Conservation (phyloP, 371 early-diverging fungal genomes). For the Rhizoclosmatium hyalinum region DNA sequence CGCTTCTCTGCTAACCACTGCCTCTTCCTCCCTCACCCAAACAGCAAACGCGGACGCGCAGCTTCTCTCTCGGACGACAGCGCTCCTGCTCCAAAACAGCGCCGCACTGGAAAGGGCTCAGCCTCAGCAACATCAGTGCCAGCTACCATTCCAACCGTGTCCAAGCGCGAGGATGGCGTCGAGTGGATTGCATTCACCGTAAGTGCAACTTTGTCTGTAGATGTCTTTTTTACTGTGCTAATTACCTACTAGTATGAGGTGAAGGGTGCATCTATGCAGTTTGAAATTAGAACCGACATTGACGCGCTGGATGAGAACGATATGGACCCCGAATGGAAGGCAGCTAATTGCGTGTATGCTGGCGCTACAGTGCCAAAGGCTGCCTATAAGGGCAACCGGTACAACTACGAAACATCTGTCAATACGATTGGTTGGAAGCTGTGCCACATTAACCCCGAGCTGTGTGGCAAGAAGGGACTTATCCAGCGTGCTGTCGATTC, state of each 20-base stretch:
- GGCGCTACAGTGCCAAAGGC: conserved; percentile 66
- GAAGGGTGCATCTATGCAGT: conserved; percentile 69
- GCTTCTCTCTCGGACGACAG: too few relatives aligned
- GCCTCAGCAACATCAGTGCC: conserved; percentile 23
- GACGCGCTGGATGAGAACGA: conserved; percentile 62
- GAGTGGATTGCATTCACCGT: conserved; percentile 72
- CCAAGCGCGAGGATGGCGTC: conserved; percentile 56
- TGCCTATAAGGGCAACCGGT: conserved; percentile 87
- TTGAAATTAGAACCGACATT: conserved; percentile 81
- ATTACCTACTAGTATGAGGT: conserved; percentile 55
- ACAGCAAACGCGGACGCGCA: too few relatives aligned
- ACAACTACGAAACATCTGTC: conserved; percentile 92
- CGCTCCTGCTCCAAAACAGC: not conserved
- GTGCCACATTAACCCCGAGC: conserved; percentile 81
- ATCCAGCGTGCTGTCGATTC: conserved; percentile 96
- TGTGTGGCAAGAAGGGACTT: conserved; percentile 87
- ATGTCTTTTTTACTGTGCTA: too few relatives aligned
- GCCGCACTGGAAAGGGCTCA: not conserved
- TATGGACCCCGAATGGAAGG: conserved; percentile 76
- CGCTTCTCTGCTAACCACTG: too few relatives aligned
- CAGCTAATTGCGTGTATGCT: conserved; percentile 87
- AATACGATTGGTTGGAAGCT: conserved; percentile 91
- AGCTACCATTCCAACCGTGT: conserved; percentile 34
- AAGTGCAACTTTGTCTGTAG: too few relatives aligned
- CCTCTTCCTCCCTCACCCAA: too few relatives aligned